Conservation (phyloP, 1,139 yeast genomes). For the Komagataea norvegica region DNA sequence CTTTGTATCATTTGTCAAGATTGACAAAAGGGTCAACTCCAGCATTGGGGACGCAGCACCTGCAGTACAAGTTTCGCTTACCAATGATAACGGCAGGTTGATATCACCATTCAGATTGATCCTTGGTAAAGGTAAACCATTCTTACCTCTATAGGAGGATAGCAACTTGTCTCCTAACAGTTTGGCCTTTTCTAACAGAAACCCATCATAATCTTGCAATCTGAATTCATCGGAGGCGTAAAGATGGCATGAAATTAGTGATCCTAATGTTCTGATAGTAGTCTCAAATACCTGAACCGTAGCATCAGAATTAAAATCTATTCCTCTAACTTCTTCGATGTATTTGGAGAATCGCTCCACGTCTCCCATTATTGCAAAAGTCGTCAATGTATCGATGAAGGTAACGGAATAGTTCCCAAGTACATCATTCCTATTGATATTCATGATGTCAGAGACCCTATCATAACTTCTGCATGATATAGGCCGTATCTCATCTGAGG, state of each 20-base stretch:
- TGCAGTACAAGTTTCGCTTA: conserved; percentile 71
- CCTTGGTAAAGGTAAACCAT: conserved; percentile 69
- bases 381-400: conserved; percentile 72
- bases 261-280: conserved; percentile 75
- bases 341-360: conserved; percentile 47
- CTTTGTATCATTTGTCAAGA: conserved; percentile 65
- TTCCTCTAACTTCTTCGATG: conserved; percentile 41
- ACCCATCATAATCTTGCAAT: conserved; percentile 58
- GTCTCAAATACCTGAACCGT: conserved; percentile 85
- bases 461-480: conserved; percentile 65
- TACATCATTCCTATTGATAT: conserved; percentile 72
- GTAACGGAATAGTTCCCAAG: conserved; percentile 81
- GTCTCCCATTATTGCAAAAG: conserved; percentile 69
- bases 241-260: conserved; percentile 71
- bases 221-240: conserved; percentile 59
- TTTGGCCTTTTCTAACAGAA: conserved; percentile 59
- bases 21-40: conserved; percentile 71
- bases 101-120: conserved; percentile 57
- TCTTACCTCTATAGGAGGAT: conserved; percentile 58
- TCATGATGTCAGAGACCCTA: conserved; percentile 51
- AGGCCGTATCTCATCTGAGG: conserved; percentile 80
- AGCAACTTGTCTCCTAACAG: conserved; percentile 66
- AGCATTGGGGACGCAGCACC: conserved; percentile 82
- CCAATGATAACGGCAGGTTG: conserved; percentile 29
- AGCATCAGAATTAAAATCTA: conserved; percentile 56